Conservation (phyloP, 2,329 filamentous ascomycete genomes). For the Verticillium zaregamsianum region DNA sequence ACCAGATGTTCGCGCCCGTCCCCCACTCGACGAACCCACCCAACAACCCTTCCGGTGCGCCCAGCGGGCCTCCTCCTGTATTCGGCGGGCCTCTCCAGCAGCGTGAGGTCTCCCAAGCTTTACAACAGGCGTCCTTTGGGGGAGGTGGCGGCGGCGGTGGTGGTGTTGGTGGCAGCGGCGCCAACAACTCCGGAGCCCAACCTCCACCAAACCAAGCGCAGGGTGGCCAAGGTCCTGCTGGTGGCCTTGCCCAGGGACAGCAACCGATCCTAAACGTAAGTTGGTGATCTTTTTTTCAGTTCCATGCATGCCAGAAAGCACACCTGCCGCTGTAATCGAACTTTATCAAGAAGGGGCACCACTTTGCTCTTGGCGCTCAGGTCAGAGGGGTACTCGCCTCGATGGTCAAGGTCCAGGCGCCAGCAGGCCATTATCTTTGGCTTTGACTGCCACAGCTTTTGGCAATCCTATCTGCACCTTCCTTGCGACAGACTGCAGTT, state of each 20-base stretch:
- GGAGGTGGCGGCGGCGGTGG: constrained; percentile 38
- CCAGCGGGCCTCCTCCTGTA: constrained; percentile 56
- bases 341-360: not conserved
- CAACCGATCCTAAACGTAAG: constrained; percentile 77
- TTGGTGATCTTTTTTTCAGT: constrained; percentile 8
- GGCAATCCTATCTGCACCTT: no score
- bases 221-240: constrained; percentile 27
- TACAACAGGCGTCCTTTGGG: constrained; percentile 59
- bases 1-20: constrained; percentile 56
- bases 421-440: no score
- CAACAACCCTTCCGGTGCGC: constrained; percentile 50
- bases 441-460: no score
- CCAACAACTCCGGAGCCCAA: constrained; percentile 26
- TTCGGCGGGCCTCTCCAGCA: constrained; percentile 68
- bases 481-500: no score
- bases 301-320: no score
- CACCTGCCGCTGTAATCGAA: not conserved
- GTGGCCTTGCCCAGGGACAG: constrained; percentile 68
- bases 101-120: constrained; percentile 47
- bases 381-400: no score
- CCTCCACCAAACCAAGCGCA: not conserved
- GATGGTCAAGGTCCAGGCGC: no score
- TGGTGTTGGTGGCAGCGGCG: constrained; percentile 13
- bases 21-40: constrained; percentile 45
- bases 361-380: no score